These are phyloP conservation scores for Sporothrix globosa DNA, from an alignment of 2,329 filamentous ascomycete genomes.

Conservation along the genomic window DNA sequence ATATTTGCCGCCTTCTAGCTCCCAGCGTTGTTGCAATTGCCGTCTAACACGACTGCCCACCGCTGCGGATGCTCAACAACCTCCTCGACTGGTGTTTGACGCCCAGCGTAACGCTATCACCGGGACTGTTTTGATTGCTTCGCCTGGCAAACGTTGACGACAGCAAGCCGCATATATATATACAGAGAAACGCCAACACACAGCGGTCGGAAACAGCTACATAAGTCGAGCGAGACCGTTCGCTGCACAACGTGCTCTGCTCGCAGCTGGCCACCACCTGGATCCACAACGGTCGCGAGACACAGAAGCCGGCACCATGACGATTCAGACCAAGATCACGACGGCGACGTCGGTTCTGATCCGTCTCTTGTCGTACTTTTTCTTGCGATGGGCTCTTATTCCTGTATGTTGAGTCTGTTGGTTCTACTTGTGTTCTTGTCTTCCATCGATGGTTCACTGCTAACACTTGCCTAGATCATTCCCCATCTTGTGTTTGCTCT, in stretches of 20 bases:
- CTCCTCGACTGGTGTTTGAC: not conserved
- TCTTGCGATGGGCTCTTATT: slow-evolving; percentile 59
- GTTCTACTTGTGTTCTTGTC: not conserved
- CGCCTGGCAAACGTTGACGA: slow-evolving; percentile 14
- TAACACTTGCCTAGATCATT: slow-evolving; percentile 31
- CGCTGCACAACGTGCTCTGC: not conserved
- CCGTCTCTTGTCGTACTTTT: slow-evolving; percentile 57
- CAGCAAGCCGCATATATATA: not conserved
- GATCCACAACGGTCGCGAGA: not conserved
- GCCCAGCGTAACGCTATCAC: slow-evolving; percentile 13
- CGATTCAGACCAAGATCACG: slow-evolving; percentile 43
- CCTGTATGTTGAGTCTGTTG: slow-evolving; percentile 42
- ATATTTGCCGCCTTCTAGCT: slow-evolving; percentile 4
- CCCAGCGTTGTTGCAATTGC: not conserved
- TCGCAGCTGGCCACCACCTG: not conserved
- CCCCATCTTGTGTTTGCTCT: slow-evolving; percentile 58
- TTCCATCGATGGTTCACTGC: not conserved
- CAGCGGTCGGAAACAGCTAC: not conserved
- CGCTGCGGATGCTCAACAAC: not conserved
- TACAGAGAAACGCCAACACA: not conserved
- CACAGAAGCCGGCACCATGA: slow-evolving; percentile 38
- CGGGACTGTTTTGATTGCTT: slow-evolving; percentile 12
- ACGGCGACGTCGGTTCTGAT: slow-evolving; percentile 55
- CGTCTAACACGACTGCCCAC: not conserved
- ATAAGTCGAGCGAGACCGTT: not conserved